phyloP scores from a whole-genome alignment of 2,329 filamentous ascomycete genomes.

The Myriangium duriaei region DNA sequence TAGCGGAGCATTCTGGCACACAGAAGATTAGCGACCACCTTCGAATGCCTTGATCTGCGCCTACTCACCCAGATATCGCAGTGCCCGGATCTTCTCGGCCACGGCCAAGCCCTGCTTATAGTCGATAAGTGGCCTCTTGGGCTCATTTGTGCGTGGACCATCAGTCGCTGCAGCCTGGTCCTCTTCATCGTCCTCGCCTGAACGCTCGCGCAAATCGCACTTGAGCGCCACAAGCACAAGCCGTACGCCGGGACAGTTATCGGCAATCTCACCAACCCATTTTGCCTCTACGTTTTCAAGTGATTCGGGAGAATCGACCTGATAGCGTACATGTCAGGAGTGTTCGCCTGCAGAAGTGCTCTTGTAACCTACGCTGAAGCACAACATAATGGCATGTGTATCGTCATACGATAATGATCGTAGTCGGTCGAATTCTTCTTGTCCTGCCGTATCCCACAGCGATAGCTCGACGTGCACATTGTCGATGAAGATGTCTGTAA shows the following conservation, averaged over 20 bases:
- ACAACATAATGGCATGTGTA: slow-evolving; percentile 97
- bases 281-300: slow-evolving; percentile 98
- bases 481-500: slow-evolving; percentile 89
- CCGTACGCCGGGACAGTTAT: slow-evolving; percentile 93
- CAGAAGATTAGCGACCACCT: not conserved
- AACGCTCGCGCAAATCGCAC: slow-evolving; percentile 80
- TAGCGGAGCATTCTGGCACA: slow-evolving; percentile 80
- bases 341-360: not conserved
- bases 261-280: slow-evolving; percentile 95
- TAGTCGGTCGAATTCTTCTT: slow-evolving; percentile 96
- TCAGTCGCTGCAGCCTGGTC: slow-evolving; percentile 23
- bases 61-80: slow-evolving; percentile 66
- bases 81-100: slow-evolving; percentile 77
- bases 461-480: slow-evolving; percentile 94
- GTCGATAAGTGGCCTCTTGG: slow-evolving; percentile 57
- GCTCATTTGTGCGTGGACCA: slow-evolving; percentile 26
- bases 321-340: not conserved
- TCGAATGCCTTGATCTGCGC: slow-evolving; percentile 13
- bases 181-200: slow-evolving; percentile 52
- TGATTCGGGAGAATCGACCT: slow-evolving; percentile 86
- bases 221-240: slow-evolving; percentile 92
- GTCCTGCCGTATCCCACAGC: slow-evolving; percentile 94
- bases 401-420: slow-evolving; percentile 95
- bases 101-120: slow-evolving; percentile 89
- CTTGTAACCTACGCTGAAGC: slow-evolving; percentile 57